Evolutionary conservation across 371 early-diverging fungal genomes (phyloP).

Genomic region (Mucor sp.): DNA sequence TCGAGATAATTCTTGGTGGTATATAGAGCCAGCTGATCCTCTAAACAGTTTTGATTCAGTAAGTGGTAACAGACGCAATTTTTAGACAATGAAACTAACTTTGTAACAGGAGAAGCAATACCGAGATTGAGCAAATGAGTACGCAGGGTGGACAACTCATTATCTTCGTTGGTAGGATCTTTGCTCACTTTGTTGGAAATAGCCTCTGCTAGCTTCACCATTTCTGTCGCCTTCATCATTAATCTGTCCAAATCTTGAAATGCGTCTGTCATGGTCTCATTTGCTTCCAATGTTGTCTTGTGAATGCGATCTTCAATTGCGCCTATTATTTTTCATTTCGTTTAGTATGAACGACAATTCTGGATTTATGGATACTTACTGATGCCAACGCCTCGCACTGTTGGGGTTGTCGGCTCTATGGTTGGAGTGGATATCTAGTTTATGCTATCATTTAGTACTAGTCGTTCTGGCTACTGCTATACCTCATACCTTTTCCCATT

Average conservation of each 20-base stretch:
- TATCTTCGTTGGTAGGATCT: conserved; percentile 45
- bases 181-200: conserved; percentile 67
- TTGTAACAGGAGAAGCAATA: conserved; percentile 87
- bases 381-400: conserved; percentile 41
- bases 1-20: conserved; percentile 81
- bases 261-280: conserved; percentile 74
- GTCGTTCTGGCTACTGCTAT: no score
- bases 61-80: background rate
- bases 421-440: background rate
- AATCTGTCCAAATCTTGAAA: conserved; percentile 86
- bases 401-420: conserved; percentile 4
- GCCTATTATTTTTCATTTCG: conserved; percentile 37
- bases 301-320: conserved; percentile 77
- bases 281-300: conserved; percentile 60
- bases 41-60: conserved; percentile 28
- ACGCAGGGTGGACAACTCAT: conserved; percentile 61
- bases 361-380: conserved; percentile 25
- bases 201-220: conserved; percentile 82
- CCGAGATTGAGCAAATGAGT: conserved; percentile 82
- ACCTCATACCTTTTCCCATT: conserved; percentile 62
- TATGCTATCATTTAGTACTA: background rate
- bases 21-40: conserved; percentile 82
- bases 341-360: background rate
- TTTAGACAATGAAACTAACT: conserved; percentile 35
- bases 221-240: conserved; percentile 85